Base-by-base conservation (phyloP, 768 basidiomycete genomes). In the Scleroderma citrinum region DNA sequence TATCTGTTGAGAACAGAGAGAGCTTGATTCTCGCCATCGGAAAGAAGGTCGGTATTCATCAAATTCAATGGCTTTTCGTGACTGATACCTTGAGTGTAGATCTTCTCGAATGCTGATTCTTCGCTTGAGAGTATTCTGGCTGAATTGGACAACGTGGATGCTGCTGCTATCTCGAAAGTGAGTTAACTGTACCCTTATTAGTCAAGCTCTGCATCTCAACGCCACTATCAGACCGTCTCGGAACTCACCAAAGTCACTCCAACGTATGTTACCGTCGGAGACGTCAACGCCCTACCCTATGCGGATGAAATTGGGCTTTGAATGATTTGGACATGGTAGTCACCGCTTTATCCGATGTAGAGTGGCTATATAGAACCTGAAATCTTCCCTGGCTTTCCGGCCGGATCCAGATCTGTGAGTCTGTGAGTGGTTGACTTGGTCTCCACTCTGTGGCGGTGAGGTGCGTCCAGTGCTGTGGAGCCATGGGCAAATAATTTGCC, bases 231-330 rank as follows among this genome's bases (percentile, higher is more conserved):
- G 89, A 78, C 82, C 44, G 77, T 82, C 39, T 72, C 83, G 3
- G 67, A 77, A 32, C 76, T 95, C 39, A 68, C 88, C 61, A 78
- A 82, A 64, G 67, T 74, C 57, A 88, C 91, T 70, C 89, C 94
- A 17, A 93, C 92, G 21, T 91, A 77, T 56, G 91, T 97, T 35
- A 86, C 83, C 11, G 76, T 97, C 43, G 96, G 94, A 39, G 82
- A 95, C 62, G 70, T 83, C 56, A 69, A 75, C 58, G 61, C 77
- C 26, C 76, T 98, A 42, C 95, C 96, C 13, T 85, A 85, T 63
- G 79, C 82, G 57, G 90, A 92, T 60, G 89, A 91, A 66, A 69
- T 92, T 51, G 89, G 89, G 42, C 77, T 92, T 54, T 91, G 67
- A 79, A 31, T 35, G 24, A 29, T 16, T 42, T 35, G 5, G 34